Conservation (phyloP, 305 asterid genomes). For the Fraxinus floribunda region DNA sequence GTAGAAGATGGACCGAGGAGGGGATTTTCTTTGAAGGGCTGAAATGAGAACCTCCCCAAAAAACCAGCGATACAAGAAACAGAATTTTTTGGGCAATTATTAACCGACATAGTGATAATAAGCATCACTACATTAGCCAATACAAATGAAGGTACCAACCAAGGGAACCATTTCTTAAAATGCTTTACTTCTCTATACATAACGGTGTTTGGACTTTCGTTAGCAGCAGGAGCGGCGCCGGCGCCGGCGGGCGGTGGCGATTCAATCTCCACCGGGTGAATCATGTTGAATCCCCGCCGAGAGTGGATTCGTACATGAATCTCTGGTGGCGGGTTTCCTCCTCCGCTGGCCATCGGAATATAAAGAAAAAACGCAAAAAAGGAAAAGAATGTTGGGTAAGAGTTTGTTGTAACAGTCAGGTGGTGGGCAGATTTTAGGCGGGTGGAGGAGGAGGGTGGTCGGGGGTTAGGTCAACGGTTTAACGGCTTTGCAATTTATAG, state of each 20-base stretch:
- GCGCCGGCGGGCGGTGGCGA: constrained; percentile 30
- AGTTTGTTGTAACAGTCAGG: constrained; percentile 28
- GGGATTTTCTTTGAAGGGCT: constrained; percentile 82
- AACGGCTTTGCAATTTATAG: constrained; percentile 6
- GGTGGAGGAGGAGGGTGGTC: constrained; percentile 25
- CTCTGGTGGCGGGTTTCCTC: constrained; percentile 28
- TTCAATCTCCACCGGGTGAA: constrained; percentile 57
- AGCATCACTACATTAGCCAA: constrained; percentile 54
- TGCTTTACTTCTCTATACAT: constrained; percentile 62
- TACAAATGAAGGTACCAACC: constrained; percentile 69
- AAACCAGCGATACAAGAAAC: constrained; percentile 54
- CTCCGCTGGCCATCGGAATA: constrained; percentile 37
- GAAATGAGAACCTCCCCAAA: constrained; percentile 75
- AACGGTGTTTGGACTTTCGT: constrained; percentile 26
- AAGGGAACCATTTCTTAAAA: constrained; percentile 65
- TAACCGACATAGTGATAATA: constrained; percentile 60
- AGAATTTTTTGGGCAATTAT: constrained; percentile 68
- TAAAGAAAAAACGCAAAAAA: background rate
- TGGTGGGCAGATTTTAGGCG: constrained; percentile 30
- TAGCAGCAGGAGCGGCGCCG: constrained; percentile 18
- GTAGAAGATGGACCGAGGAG: constrained; percentile 86
- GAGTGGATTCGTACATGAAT: constrained; percentile 44
- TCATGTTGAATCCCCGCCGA: constrained; percentile 52
- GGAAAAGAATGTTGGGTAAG: constrained; percentile 21
- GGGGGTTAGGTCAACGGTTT: constrained; percentile 40